Evolutionary conservation across 768 basidiomycete species (phyloP).

Genomic region (Artomyces pyxidatus): DNA sequence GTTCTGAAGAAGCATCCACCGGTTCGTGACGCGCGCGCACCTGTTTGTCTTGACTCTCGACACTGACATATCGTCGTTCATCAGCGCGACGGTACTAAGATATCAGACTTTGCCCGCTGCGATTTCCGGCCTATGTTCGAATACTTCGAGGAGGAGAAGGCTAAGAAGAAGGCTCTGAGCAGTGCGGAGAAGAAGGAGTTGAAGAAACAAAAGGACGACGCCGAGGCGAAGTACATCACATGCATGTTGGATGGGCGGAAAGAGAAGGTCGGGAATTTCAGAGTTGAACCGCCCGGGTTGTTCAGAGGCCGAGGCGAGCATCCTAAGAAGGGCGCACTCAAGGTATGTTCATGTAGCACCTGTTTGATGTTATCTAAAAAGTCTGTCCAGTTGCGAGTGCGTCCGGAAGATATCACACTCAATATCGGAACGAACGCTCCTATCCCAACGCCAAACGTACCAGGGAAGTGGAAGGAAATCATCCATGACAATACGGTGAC

Average conservation of each 20-base stretch:
- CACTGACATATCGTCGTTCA: not conserved
- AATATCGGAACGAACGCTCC: conserved; percentile 79
- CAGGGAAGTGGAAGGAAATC: conserved; percentile 85
- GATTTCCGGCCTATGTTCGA: conserved; percentile 95
- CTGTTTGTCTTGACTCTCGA: not conserved
- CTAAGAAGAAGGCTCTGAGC: conserved; percentile 83
- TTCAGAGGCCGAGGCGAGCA: conserved; percentile 98
- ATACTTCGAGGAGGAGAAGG: conserved; percentile 86
- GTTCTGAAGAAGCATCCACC: conserved; percentile 78
- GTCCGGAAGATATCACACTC: conserved; percentile 91
- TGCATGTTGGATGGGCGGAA: conserved; percentile 94
- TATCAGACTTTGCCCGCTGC: conserved; percentile 70
- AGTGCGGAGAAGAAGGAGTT: conserved; percentile 84
- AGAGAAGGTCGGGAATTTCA: conserved; percentile 97
- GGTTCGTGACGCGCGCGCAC: conserved; percentile 38
- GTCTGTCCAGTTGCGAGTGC: conserved; percentile 75
- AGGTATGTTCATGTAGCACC: conserved; percentile 39
- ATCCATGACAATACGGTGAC: conserved; percentile 94
- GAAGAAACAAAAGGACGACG: conserved; percentile 77
- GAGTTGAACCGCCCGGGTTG: conserved; percentile 96
- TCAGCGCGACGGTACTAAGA: conserved; percentile 66
- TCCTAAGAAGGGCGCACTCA: conserved; percentile 92
- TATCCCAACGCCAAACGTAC: conserved; percentile 81
- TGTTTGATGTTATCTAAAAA: not conserved
- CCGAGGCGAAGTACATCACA: conserved; percentile 76